Percentiles rank a stretch among this genome's conserved stretches.
Conservation (phyloP, 768 basidiomycete species). For the Thelephora aurantiotincta region DNA sequence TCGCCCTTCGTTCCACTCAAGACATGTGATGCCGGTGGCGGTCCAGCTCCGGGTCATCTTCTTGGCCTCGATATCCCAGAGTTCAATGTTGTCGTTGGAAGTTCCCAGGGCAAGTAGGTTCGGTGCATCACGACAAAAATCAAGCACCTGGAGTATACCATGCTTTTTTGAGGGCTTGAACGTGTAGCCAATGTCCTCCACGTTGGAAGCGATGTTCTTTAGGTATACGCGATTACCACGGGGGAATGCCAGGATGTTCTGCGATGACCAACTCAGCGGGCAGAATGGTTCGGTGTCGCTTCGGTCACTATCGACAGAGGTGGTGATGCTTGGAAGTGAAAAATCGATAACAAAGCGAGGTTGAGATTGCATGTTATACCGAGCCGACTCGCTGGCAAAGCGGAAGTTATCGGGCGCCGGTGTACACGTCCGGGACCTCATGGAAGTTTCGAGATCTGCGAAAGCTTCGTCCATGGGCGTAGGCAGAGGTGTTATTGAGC, state of each 20-base stretch:
- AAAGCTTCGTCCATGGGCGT: too few species aligned
- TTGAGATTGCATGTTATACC: too few species aligned
- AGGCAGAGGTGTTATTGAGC: too few species aligned
- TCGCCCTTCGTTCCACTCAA: slow-evolving; percentile 48
- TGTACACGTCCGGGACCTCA: too few species aligned
- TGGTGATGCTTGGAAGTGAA: too few species aligned
- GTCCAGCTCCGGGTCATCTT: slow-evolving; percentile 39
- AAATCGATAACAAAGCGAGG: too few species aligned
- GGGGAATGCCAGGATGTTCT: slow-evolving; percentile 33
- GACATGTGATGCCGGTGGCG: slow-evolving; percentile 45
- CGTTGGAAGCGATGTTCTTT: slow-evolving; percentile 25
- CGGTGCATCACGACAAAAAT: slow-evolving; percentile 20
- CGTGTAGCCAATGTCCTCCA: slow-evolving; percentile 31
- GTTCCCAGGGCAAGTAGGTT: slow-evolving; percentile 47
- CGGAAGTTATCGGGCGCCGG: too few species aligned
- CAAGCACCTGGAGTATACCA: slow-evolving; percentile 30
- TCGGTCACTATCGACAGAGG: too few species aligned
- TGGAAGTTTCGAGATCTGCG: too few species aligned
- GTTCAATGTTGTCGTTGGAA: slow-evolving; percentile 47
- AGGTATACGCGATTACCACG: slow-evolving; percentile 41
- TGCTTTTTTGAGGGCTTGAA: slow-evolving; percentile 32
- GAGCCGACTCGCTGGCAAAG: too few species aligned
- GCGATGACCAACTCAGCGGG: slow-evolving; percentile 27
- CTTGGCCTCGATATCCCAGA: slow-evolving; percentile 55
- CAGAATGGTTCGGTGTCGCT: neutral